Conservation (phyloP, 805 yeast species). For the Saturnispora mendoncae region DNA sequence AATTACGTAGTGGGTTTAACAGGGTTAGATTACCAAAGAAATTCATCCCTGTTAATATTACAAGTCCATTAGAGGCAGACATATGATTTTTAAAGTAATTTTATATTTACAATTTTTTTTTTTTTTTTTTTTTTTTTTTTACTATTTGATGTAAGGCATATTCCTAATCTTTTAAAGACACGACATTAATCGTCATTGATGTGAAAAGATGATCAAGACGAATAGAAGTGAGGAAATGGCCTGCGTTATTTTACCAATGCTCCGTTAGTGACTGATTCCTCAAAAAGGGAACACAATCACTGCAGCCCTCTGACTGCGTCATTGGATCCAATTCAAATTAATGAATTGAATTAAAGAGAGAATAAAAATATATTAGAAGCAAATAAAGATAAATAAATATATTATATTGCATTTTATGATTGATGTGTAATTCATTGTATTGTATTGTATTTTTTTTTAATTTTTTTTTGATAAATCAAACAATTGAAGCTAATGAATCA, state of each 20-base stretch:
- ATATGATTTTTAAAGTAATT: slow-evolving; percentile 3
- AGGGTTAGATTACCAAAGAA: slow-evolving; percentile 88
- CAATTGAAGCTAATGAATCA: slow-evolving; percentile 65
- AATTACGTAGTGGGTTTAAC: slow-evolving; percentile 68
- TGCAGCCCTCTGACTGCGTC: slow-evolving; percentile 50
- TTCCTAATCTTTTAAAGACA: no score
- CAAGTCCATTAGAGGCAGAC: slow-evolving; percentile 37
- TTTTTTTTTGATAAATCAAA: slow-evolving; percentile 11
- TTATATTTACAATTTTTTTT: not conserved
- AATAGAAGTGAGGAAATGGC: not conserved
- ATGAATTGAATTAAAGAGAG: slow-evolving; percentile 14
- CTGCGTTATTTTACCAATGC: slow-evolving; percentile 42
- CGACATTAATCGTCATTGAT: no score
- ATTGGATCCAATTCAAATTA: slow-evolving; percentile 30
- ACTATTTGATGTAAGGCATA: no score
- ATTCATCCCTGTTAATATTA: slow-evolving; percentile 80
- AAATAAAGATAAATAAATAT: slow-evolving; percentile 1
- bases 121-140: not conserved
- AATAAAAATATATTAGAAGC: slow-evolving; percentile 8
- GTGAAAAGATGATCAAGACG: no score
- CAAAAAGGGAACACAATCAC: slow-evolving; percentile 31
- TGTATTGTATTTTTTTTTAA: not conserved
- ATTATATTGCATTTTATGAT: not conserved
- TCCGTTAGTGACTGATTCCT: slow-evolving; percentile 44
- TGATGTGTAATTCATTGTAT: not conserved